Percentiles rank a stretch among this genome's conserved stretches.
These are phyloP conservation scores for Dillenia turbinata DNA, from an alignment of 164 flowering plant species.

Conservation along the genomic window DNA sequence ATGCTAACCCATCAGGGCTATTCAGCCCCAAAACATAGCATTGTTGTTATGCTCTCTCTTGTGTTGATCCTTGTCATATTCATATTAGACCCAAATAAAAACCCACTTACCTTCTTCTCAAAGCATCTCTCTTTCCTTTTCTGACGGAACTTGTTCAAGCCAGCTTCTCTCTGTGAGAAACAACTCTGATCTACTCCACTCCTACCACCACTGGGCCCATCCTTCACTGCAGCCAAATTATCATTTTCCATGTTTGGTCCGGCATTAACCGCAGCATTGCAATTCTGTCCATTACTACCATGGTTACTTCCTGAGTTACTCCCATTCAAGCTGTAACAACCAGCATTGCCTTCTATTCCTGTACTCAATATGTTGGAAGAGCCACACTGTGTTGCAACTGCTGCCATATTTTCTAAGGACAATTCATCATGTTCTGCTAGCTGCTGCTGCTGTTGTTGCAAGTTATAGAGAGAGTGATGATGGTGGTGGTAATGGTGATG, in stretches of 20 bases:
- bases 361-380: slow-evolving; percentile 49
- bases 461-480: slow-evolving; percentile 40
- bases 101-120: slow-evolving; percentile 64
- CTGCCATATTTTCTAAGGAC: slow-evolving; percentile 32
- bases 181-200: slow-evolving; percentile 46
- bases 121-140: slow-evolving; percentile 84
- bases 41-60: too few relatives aligned
- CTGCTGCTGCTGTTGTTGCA: slow-evolving; percentile 24
- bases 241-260: slow-evolving; percentile 47
- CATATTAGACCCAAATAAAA: too few relatives aligned
- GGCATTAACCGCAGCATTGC: slow-evolving; percentile 39
- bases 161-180: slow-evolving; percentile 67
- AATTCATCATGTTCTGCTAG: slow-evolving; percentile 34
- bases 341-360: slow-evolving; percentile 34
- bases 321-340: slow-evolving; percentile 51
- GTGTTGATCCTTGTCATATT: too few relatives aligned
- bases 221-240: slow-evolving; percentile 34
- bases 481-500: slow-evolving; percentile 61
- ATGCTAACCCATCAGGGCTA: too few relatives aligned
- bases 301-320: slow-evolving; percentile 71
- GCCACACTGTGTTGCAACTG: slow-evolving; percentile 39
- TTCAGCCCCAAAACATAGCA: too few relatives aligned
- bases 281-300: slow-evolving; percentile 66
- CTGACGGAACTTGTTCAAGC: slow-evolving; percentile 74
- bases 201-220: slow-evolving; percentile 28